Base-by-base conservation (phyloP, 192 early-diverging fungal species). In the Irineochytrium annulatum region DNA sequence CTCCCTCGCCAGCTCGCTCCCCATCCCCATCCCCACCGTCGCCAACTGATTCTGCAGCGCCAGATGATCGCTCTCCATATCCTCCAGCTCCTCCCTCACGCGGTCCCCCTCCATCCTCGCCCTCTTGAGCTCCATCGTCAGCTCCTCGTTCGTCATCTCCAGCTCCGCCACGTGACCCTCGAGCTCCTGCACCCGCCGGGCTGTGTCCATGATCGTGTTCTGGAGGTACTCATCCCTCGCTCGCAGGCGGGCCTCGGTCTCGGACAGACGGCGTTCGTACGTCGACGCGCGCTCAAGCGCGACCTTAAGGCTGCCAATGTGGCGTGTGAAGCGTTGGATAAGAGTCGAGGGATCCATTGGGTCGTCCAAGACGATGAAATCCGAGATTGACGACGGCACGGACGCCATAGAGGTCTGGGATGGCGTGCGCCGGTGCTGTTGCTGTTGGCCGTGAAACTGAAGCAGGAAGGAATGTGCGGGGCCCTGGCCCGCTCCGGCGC, bases 121-220 rank as follows among this genome's bases (percentile, higher is more conserved):
- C 13, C 34, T 17, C 31, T 52, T 19, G 32, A 68, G 20, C 43
- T 62, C 56, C 31, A 57, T 29, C 29, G 2, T 26, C 30, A 71
- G 56, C n/a, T 71, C 71, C 29, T 69, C 59, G 39, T 68, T 71
- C 1, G 33, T 22, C 16, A n/a, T 22, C 14, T 62, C 26, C 32
- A 71, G 52, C 1, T 69, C 65, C 11, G 46, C 35, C 27, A 69
- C 43, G 2, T 28, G 22, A 35, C 72, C 61, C 62, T 73, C 71
- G 22, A 73, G 45, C 6, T 65, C 62, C 16, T 62, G 34, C 1
- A 71, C 62, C 16, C 53, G 55, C 27, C 51, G 34, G 13, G 71
- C 71, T 11, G 71, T 73, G 41, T 70, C 68, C 14, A 70, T 67
- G 45, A 73, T 73, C 35, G 71, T 55, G 35, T 63, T 60, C 28